Evolutionary conservation across 1,139 yeast genomes (phyloP).

Genomic region (Diutina mesorugosa): DNA sequence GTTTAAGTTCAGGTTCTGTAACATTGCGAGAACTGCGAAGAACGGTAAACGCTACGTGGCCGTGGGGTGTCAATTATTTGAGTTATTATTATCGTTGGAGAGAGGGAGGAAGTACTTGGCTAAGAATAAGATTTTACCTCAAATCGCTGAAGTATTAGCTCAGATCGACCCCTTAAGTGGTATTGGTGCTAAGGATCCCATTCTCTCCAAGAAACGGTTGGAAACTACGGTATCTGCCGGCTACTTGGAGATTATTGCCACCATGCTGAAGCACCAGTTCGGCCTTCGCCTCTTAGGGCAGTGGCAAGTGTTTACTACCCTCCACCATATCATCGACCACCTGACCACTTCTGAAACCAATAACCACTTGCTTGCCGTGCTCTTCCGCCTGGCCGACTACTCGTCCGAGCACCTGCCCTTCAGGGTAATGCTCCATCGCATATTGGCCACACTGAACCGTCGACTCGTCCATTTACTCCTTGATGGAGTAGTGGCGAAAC

Average conservation of each 20-base stretch:
- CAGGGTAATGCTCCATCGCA: background rate
- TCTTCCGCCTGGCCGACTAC: background rate
- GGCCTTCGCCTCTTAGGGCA: slow-evolving; percentile 62
- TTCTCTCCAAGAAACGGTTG: slow-evolving; percentile 49
- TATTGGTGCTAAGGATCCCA: slow-evolving; percentile 57
- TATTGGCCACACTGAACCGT: slow-evolving; percentile 12
- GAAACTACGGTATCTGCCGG: slow-evolving; percentile 61
- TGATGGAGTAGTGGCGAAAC: slow-evolving; percentile 31
- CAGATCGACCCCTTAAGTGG: slow-evolving; percentile 79
- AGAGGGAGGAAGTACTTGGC: slow-evolving; percentile 60
- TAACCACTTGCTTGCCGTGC: background rate
- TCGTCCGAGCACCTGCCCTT: background rate
- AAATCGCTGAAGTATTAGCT: slow-evolving; percentile 76
- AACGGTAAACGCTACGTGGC: slow-evolving; percentile 44
- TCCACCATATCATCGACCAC: background rate
- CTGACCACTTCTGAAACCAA: background rate
- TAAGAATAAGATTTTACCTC: slow-evolving; percentile 71
- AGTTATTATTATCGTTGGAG: slow-evolving; percentile 43
- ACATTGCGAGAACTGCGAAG: slow-evolving; percentile 17
- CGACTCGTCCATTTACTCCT: slow-evolving; percentile 47
- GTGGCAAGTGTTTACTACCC: slow-evolving; percentile 51
- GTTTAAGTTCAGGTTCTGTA: slow-evolving; percentile 74
- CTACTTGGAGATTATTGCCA: slow-evolving; percentile 68
- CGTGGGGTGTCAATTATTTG: slow-evolving; percentile 65
- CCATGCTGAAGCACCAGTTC: slow-evolving; percentile 40